Percentiles rank a stretch among this genome's conserved stretches.
Evolutionary conservation across 1,139 yeast genomes (phyloP).

Genomic region (Nakaseomyces bracarensis): DNA sequence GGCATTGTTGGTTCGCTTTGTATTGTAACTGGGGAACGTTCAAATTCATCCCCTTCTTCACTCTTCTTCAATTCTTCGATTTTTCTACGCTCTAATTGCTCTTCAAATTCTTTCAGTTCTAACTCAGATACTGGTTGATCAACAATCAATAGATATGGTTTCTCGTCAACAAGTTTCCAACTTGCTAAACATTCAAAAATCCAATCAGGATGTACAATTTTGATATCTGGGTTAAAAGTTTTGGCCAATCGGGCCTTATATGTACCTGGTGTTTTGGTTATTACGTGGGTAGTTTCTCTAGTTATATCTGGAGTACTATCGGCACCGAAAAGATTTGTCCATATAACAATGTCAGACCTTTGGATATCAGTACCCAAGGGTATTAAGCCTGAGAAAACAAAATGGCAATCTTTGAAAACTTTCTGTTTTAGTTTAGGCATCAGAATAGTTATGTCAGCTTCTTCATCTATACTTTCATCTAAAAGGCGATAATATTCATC

Average conservation of each 20-base stretch:
- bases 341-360: slow-evolving; percentile 74
- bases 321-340: slow-evolving; percentile 93
- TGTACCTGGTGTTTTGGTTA: slow-evolving; percentile 67
- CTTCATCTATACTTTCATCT: slow-evolving; percentile 32
- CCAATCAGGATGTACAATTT: slow-evolving; percentile 91
- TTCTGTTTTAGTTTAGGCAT: slow-evolving; percentile 63
- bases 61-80: slow-evolving; percentile 20
- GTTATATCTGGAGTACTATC: slow-evolving; percentile 65
- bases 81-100: slow-evolving; percentile 20
- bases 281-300: slow-evolving; percentile 78
- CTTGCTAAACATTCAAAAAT: slow-evolving; percentile 71
- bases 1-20: slow-evolving; percentile 4
- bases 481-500: slow-evolving; percentile 45
- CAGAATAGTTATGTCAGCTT: slow-evolving; percentile 56
- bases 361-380: slow-evolving; percentile 70
- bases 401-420: slow-evolving; percentile 60
- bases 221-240: slow-evolving; percentile 54
- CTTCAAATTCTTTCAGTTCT: slow-evolving; percentile 32
- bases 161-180: slow-evolving; percentile 69
- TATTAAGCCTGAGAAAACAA: slow-evolving; percentile 78
- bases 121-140: slow-evolving; percentile 35
- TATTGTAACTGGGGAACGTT: slow-evolving; percentile 13
- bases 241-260: slow-evolving; percentile 72
- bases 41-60: slow-evolving; percentile 16
- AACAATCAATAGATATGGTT: slow-evolving; percentile 46